These are phyloP conservation scores for Lasiosphaeria ovina DNA, from an alignment of 495 filamentous ascomycete genomes.

Conservation along the genomic window DNA sequence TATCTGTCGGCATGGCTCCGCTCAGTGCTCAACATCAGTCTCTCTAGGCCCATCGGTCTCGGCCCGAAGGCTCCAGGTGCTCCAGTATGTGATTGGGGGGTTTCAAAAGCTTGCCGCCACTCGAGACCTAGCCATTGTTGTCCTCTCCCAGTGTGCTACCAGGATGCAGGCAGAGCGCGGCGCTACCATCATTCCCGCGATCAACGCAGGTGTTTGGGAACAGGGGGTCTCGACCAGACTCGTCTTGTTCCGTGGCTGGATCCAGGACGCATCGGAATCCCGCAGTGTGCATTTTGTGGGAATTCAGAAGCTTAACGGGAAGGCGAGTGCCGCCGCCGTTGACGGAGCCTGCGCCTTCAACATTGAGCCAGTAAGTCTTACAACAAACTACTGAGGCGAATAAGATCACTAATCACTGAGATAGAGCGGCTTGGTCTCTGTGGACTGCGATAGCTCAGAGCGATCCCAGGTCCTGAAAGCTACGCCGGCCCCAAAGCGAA, in stretches of 20 bases:
- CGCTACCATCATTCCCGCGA: constrained; percentile 68
- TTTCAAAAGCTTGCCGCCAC: constrained; percentile 69
- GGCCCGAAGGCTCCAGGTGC: constrained; percentile 41
- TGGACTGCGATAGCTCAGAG: constrained; percentile 27
- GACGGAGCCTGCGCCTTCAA: constrained; percentile 40
- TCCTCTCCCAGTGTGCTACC: constrained; percentile 70
- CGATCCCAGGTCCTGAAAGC: constrained; percentile 26
- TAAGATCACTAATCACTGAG: constrained; percentile 11
- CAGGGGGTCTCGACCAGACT: constrained; percentile 62
- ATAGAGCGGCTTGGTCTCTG: constrained; percentile 27
- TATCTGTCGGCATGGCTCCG: not conserved
- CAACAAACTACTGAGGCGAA: not conserved
- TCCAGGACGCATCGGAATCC: constrained; percentile 19
- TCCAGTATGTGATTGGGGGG: constrained; percentile 45
- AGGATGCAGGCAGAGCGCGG: constrained; percentile 57
- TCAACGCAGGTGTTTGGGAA: constrained; percentile 71
- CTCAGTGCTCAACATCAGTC: constrained; percentile 8
- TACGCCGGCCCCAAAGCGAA: constrained; percentile 41
- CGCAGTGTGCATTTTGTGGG: constrained; percentile 38
- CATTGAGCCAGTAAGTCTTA: constrained; percentile 36
- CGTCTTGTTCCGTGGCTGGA: constrained; percentile 69
- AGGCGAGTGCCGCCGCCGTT: constrained; percentile 21
- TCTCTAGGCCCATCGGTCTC: constrained; percentile 32
- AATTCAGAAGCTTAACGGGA: constrained; percentile 47
- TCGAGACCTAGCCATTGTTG: constrained; percentile 62